These are phyloP conservation scores for Tilletiopsis washingtonensis DNA, from an alignment of 1,284 basidiomycete genomes.

Conservation along the genomic window DNA sequence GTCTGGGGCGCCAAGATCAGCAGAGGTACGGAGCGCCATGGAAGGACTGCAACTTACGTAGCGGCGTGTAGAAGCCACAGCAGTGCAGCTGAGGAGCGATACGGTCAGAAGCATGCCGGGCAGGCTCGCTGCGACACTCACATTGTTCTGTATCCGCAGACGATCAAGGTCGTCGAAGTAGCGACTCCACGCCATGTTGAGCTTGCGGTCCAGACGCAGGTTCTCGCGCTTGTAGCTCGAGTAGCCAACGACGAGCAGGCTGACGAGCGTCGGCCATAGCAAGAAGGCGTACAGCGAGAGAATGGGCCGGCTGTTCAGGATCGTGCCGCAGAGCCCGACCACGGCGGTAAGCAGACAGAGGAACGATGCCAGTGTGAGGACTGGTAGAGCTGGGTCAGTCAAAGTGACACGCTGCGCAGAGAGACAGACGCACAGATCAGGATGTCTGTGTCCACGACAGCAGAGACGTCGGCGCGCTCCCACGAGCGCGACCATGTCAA, in stretches of 20 bases:
- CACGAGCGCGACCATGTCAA: constrained; percentile 9
- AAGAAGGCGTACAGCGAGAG: constrained; percentile 47
- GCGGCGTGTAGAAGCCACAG: constrained; percentile 46
- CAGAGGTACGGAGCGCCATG: not conserved
- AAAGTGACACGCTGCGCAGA: not conserved
- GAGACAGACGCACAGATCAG: constrained; percentile 5
- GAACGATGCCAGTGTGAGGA: constrained; percentile 7
- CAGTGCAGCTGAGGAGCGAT: constrained; percentile 32
- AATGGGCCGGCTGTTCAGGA: constrained; percentile 46
- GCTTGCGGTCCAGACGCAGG: constrained; percentile 42
- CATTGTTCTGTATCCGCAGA: constrained; percentile 29
- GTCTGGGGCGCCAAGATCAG: constrained; percentile 3
- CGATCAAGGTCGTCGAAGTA: constrained; percentile 35
- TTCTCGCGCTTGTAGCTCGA: constrained; percentile 41
- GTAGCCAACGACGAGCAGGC: constrained; percentile 45
- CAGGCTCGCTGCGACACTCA: not conserved
- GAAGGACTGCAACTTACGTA: constrained; percentile 27
- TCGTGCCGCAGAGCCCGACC: constrained; percentile 51
- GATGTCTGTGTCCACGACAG: constrained; percentile 8
- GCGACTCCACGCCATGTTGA: constrained; percentile 47
- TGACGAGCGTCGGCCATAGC: constrained; percentile 44
- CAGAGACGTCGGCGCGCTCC: constrained; percentile 7
- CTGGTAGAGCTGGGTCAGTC: not conserved
- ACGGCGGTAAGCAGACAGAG: constrained; percentile 50
- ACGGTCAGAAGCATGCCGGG: not conserved